Conservation (phyloP, 208 protist species). For the Trypanosoma platydactyli region DNA sequence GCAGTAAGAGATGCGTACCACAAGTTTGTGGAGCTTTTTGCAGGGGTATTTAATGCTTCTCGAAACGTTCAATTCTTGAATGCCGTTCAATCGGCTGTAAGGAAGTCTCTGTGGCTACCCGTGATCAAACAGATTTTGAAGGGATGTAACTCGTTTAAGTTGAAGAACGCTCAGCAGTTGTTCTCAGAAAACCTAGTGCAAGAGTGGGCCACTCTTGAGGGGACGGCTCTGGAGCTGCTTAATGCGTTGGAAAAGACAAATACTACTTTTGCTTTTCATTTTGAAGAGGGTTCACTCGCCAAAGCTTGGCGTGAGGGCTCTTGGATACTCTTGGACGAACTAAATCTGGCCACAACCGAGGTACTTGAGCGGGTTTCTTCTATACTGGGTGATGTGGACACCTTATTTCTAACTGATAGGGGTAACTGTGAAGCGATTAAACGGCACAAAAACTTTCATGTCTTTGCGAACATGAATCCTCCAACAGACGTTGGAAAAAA, state of each 20-base stretch:
- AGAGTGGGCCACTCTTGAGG: slow-evolving; percentile 68
- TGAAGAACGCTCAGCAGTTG: slow-evolving; percentile 46
- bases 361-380: slow-evolving; percentile 96
- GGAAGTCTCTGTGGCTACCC: slow-evolving; percentile 61
- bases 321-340: slow-evolving; percentile 99
- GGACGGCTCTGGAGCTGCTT: slow-evolving; percentile 48
- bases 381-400: slow-evolving; percentile 93
- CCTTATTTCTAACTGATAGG: slow-evolving; percentile 84
- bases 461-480: slow-evolving; percentile 99
- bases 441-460: slow-evolving; percentile 97
- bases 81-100: slow-evolving; percentile 56
- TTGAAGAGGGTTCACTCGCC: slow-evolving; percentile 98
- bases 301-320: slow-evolving; percentile 96
- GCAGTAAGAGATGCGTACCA: slow-evolving; percentile 67
- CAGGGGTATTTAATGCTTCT: slow-evolving; percentile 89
- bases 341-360: slow-evolving; percentile 99
- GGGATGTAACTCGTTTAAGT: slow-evolving; percentile 60
- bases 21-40: slow-evolving; percentile 94
- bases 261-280: slow-evolving; percentile 96
- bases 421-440: slow-evolving; percentile 56
- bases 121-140: slow-evolving; percentile 76
- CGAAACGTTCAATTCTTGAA: slow-evolving; percentile 83
- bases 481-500: slow-evolving; percentile 99
- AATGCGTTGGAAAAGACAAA: slow-evolving; percentile 53
- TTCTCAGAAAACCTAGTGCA: slow-evolving; percentile 28